Evolutionary conservation across 2,329 filamentous ascomycete species (phyloP).

Genomic region (Fusarium pininemorale): DNA sequence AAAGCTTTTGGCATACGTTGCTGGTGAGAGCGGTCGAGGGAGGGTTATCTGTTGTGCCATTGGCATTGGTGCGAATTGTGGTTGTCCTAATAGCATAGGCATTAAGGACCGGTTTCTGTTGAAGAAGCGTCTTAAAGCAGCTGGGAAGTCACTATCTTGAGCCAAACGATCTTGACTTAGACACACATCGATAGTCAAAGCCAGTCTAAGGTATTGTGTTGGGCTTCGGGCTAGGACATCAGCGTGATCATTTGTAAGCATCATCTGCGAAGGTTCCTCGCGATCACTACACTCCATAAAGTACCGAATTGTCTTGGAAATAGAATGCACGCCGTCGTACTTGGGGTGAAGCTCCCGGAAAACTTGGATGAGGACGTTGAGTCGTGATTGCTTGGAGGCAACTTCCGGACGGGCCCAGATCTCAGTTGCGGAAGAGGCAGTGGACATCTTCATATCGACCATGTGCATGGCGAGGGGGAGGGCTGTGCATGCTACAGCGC

Average conservation of each 20-base stretch:
- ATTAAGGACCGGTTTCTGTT: background rate
- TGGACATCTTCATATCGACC: conserved; percentile 28
- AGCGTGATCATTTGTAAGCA: background rate
- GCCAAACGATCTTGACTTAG: conserved; percentile 28
- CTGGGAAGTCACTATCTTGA: conserved; percentile 30
- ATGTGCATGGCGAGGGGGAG: conserved; percentile 34
- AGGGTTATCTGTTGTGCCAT: background rate
- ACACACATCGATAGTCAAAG: conserved; percentile 32
- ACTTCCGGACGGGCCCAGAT: conserved; percentile 20
- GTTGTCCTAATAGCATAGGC: conserved; percentile 14
- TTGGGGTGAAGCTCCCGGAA: conserved; percentile 31
- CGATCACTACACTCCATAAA: conserved; percentile 33
- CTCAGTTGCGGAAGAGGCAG: conserved; percentile 14
- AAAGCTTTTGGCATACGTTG: conserved; percentile 5
- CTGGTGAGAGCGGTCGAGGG: conserved; percentile 15
- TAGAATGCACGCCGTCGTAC: conserved; percentile 33
- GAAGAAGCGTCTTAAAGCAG: background rate
- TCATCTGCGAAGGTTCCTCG: background rate
- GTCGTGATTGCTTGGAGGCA: conserved; percentile 22
- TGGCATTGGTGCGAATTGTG: background rate
- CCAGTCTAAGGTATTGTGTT: conserved; percentile 21
- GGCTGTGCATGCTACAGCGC: conserved; percentile 32
- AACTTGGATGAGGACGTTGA: conserved; percentile 33
- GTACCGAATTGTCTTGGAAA: conserved; percentile 33
- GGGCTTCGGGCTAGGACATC: conserved; percentile 27